phyloP scores from a whole-genome alignment of 352 stramenopile species.

The Phytophthora pluvialis region DNA sequence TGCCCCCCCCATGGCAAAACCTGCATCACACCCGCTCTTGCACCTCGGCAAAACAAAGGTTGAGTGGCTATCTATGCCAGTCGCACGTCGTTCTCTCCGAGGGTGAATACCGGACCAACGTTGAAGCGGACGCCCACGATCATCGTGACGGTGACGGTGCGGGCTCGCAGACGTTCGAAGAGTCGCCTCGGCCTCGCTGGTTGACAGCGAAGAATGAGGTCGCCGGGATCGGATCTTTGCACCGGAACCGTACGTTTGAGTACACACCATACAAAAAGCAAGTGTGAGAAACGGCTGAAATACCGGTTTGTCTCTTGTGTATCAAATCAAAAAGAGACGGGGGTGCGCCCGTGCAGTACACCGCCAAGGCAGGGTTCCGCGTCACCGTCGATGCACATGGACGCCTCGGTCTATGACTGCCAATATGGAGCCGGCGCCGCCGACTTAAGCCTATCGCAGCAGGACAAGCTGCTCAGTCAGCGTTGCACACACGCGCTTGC shows the following conservation, averaged over 20 bases:
- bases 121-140: too few relatives aligned
- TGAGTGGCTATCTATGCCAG: too few relatives aligned
- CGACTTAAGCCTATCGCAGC: slow-evolving; percentile 22
- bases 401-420: slow-evolving; percentile 16
- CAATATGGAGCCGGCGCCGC: slow-evolving; percentile 29
- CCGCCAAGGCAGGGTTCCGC: slow-evolving; percentile 25
- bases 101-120: too few relatives aligned
- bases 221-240: too few relatives aligned
- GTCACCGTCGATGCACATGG: slow-evolving; percentile 25
- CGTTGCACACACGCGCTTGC: slow-evolving; percentile 26
- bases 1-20: too few relatives aligned
- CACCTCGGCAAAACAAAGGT: too few relatives aligned
- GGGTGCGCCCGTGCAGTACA: slow-evolving; percentile 7
- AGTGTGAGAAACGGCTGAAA: slow-evolving; percentile 9
- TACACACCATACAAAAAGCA: slow-evolving; percentile 14
- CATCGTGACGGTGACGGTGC: too few relatives aligned
- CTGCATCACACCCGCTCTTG: too few relatives aligned
- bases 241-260: slow-evolving; percentile 30
- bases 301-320: slow-evolving; percentile 36
- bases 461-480: slow-evolving; percentile 27
- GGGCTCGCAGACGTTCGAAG: too few relatives aligned
- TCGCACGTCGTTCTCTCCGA: too few relatives aligned
- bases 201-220: too few relatives aligned
- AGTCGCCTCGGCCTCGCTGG: too few relatives aligned
- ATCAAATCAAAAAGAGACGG: slow-evolving; percentile 26